Conservation (phyloP, 768 basidiomycete species). For the Mycena amicta region DNA sequence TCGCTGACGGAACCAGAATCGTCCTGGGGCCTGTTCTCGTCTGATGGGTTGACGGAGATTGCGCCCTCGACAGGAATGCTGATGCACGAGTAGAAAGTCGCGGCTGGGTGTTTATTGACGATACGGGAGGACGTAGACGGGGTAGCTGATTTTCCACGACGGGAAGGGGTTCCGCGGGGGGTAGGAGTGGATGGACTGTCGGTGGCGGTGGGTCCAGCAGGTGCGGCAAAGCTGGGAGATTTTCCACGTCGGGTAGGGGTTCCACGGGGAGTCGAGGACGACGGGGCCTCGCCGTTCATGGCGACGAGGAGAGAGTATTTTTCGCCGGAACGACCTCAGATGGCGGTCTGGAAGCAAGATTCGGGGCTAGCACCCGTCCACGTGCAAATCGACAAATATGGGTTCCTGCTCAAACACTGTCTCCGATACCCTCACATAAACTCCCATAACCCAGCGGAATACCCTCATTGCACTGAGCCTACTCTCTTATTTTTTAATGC, state of each 20-base stretch:
- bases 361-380: background rate
- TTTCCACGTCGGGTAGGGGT: constrained; percentile 66
- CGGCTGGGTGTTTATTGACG: constrained; percentile 47
- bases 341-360: background rate
- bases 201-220: constrained; percentile 44
- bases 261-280: constrained; percentile 53
- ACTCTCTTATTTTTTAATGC: background rate
- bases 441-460: background rate
- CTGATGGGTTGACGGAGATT: constrained; percentile 54
- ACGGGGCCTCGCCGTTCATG: constrained; percentile 33
- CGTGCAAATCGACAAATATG: background rate
- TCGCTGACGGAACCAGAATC: constrained; percentile 44
- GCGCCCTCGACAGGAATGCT: constrained; percentile 80
- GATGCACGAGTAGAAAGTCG: constrained; percentile 67
- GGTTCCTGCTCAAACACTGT: background rate
- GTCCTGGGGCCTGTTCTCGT: constrained; percentile 40
- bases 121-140: constrained; percentile 52
- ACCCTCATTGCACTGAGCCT: background rate
- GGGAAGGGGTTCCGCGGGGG: constrained; percentile 61
- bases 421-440: background rate
- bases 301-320: constrained; percentile 10
- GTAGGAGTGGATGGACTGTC: constrained; percentile 47
- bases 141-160: constrained; percentile 60
- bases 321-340: constrained; percentile 4
- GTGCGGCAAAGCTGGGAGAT: constrained; percentile 58